Base-by-base conservation (phyloP, 2,329 filamentous ascomycete genomes). In the Talaromyces sp. region DNA sequence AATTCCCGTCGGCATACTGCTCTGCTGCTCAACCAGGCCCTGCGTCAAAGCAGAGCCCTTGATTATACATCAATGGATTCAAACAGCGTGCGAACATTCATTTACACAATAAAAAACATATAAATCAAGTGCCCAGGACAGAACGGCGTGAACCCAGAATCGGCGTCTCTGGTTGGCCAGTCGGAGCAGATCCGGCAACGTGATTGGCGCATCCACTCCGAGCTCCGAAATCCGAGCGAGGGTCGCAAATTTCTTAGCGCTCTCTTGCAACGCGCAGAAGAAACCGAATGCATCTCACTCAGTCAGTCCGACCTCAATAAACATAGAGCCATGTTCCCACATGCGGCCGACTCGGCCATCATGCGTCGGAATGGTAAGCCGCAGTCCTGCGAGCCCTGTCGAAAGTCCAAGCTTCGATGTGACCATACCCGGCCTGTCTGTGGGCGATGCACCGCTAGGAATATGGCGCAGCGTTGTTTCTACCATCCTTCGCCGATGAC, bases 401-500 rank as follows among this genome's bases (percentile, higher is more conserved):
- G 73, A 46, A 73, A 72, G 59, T 70, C 72, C 14, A 75, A 75
- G 59, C 65, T 74, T 46, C 70, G 69, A 57, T 75, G 73, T 61
- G 72, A 74, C 53, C 72, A 75, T 60, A 67, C 65, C 7, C 65
- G 69, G 48, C 73, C 73, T 2, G 64, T 73, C 7, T 75, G 61
- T 52, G 61, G 57, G 32, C 60, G 60, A 11, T 62, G 60, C 19
- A 43, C 52, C 11, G 46, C 60, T 17, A 73, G 71, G 54, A 67
- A 69, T 29, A 70, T 72, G 51, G 62, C 57, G 8, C 64, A 69
- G 19, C 64, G 66, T 61, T 75, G 73, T 54, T 73, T 72, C 52
- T 75, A 75, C 56, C 73, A 75, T 60, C 73, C 73, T 54, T 70
- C 73, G 6, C 73, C 72, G 4, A 75, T 75, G 73, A 75, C 72